These are phyloP conservation scores for Penicillium janthinellum DNA, from an alignment of 2,329 filamentous ascomycete genomes.

Conservation along the genomic window DNA sequence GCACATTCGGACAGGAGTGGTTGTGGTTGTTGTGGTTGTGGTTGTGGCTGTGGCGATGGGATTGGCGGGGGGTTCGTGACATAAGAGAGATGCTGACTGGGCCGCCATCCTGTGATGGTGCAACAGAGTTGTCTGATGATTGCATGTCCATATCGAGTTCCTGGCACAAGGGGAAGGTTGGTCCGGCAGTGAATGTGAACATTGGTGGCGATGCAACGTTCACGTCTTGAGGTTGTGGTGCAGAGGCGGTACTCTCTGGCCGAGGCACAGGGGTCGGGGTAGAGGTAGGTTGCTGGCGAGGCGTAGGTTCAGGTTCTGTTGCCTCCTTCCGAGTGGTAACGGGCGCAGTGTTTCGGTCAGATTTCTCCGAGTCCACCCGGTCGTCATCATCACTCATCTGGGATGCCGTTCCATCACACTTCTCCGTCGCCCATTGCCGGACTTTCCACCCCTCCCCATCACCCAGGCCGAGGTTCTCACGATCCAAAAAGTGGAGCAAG, in stretches of 20 bases:
- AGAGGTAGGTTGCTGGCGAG: constrained; percentile 34
- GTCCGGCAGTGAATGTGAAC: constrained; percentile 49
- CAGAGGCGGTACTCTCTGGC: constrained; percentile 19
- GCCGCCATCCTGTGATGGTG: constrained; percentile 34
- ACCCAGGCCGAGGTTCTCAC: constrained; percentile 72
- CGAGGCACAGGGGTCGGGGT: constrained; percentile 24
- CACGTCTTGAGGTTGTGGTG: constrained; percentile 28
- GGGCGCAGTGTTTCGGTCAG: constrained; percentile 41
- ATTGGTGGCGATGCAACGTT: constrained; percentile 35
- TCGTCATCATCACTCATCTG: constrained; percentile 50
- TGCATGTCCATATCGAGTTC: constrained; percentile 50
- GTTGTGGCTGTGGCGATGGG: constrained; percentile 36
- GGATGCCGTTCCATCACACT: constrained; percentile 46
- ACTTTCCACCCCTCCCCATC: constrained; percentile 76
- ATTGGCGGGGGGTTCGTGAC: constrained; percentile 44
- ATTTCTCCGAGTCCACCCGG: constrained; percentile 40
- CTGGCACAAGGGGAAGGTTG: constrained; percentile 39
- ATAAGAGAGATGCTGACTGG: constrained; percentile 48
- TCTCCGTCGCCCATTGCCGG: constrained; percentile 60
- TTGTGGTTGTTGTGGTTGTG: constrained; percentile 37
- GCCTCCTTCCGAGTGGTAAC: constrained; percentile 36
- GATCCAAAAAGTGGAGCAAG: constrained; percentile 80
- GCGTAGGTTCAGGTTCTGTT: constrained; percentile 27
- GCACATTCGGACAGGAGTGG: constrained; percentile 35
- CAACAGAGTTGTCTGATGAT: constrained; percentile 37